Percentiles rank a stretch among this genome's conserved stretches.
phyloP scores from a whole-genome alignment of 2,329 filamentous ascomycete genomes.

The Sporothrix pseudoabietina region DNA sequence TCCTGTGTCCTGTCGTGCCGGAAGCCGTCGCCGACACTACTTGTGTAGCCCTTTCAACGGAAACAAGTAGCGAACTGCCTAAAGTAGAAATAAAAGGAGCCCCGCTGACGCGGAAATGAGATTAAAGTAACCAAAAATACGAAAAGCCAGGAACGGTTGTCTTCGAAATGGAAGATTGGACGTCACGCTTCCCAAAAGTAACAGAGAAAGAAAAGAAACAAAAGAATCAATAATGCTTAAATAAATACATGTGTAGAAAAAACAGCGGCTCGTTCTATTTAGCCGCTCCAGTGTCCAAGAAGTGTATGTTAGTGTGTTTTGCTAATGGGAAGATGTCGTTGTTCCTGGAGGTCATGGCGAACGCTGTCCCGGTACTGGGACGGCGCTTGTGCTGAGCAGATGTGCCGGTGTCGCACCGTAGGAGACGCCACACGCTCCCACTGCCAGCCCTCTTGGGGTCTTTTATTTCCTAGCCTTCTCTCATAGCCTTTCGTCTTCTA shows the following conservation, averaged over 20 bases:
- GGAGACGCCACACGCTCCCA: neutral
- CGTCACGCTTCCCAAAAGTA: neutral
- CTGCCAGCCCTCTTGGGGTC: neutral
- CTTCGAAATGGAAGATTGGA: neutral
- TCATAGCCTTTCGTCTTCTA: neutral
- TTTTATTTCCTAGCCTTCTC: neutral
- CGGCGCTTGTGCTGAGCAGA: neutral
- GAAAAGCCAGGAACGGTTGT: neutral
- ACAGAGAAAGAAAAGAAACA: neutral
- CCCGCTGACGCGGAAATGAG: neutral
- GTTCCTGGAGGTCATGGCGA: neutral
- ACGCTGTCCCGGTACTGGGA: neutral
- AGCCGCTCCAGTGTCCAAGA: neutral
- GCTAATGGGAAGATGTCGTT: neutral
- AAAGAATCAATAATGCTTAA: neutral
- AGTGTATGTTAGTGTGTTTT: neutral
- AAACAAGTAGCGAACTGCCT: neutral
- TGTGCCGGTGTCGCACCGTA: constrained; percentile 7
- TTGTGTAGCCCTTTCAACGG: neutral
- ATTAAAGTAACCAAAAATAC: neutral
- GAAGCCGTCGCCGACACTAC: neutral
- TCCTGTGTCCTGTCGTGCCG: neutral
- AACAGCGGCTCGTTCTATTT: neutral
- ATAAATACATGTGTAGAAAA: neutral
- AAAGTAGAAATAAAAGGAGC: neutral